phyloP scores from a whole-genome alignment of 345 rosid genomes.

The Populus nigra region DNA sequence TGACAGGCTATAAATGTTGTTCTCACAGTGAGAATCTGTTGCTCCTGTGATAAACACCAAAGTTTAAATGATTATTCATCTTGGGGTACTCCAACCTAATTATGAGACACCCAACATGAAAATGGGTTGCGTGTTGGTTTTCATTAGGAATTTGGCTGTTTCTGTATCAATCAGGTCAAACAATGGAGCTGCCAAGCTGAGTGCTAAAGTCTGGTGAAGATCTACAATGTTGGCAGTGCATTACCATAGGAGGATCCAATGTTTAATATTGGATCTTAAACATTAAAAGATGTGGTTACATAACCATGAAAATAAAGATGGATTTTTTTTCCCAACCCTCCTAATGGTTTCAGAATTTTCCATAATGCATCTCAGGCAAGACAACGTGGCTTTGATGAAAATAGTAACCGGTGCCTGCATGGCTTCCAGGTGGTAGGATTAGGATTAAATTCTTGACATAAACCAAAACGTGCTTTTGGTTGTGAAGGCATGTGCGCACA shows the following conservation, averaged over 20 bases:
- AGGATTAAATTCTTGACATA: not conserved
- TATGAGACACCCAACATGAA: not conserved
- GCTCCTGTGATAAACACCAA: not conserved
- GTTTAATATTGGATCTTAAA: not conserved
- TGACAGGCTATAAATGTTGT: not conserved
- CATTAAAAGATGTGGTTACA: not conserved
- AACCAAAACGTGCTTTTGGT: not conserved
- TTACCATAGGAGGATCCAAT: not conserved
- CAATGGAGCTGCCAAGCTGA: slow-evolving; percentile 10
- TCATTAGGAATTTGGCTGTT: slow-evolving; percentile 4
- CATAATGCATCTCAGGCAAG: not conserved
- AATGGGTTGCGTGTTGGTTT: not conserved
- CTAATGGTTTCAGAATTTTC: not conserved
- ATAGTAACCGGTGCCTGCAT: not conserved
- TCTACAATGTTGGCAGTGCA: not conserved
- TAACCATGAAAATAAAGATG: not conserved
- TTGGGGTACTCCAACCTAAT: not conserved
- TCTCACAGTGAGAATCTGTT: not conserved
- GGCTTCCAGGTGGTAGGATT: not conserved
- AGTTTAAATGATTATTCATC: not conserved
- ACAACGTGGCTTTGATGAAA: not conserved
- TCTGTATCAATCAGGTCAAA: slow-evolving; percentile 7
- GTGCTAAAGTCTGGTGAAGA: not conserved
- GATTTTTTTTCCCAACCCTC: not conserved
- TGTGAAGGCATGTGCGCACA: not conserved